Conservation (phyloP, 192 early-diverging fungal species). For the Gaertneriomyces sp. region DNA sequence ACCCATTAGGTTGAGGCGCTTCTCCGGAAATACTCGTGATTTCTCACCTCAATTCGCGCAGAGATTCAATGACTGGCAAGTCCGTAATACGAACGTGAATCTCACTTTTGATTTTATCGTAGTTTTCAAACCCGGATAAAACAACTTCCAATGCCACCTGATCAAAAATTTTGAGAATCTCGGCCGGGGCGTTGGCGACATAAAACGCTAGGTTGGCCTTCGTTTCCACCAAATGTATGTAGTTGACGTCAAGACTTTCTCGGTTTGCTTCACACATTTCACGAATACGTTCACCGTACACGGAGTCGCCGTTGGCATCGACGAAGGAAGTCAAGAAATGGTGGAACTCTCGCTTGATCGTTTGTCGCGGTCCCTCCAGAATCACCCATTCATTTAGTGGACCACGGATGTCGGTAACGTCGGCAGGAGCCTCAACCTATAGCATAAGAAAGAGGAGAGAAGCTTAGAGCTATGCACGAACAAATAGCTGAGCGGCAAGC, state of each 20-base stretch:
- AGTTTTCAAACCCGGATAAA: constrained; percentile 81
- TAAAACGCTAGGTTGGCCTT: constrained; percentile 86
- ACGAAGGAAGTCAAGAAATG: constrained; percentile 83
- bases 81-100: constrained; percentile 93
- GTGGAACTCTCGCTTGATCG: constrained; percentile 82
- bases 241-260: constrained; percentile 85
- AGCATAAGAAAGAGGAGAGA: not conserved
- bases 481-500: constrained; percentile 31
- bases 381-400: constrained; percentile 80
- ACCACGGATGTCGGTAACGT: constrained; percentile 80
- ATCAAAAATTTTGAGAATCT: constrained; percentile 89
- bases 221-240: constrained; percentile 72
- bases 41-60: constrained; percentile 73
- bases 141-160: constrained; percentile 89
- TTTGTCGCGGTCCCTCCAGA: constrained; percentile 76
- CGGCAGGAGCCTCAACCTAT: constrained; percentile 57
- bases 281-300: constrained; percentile 90
- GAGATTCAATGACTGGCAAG: constrained; percentile 74
- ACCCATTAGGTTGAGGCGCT: not conserved
- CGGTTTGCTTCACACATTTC: constrained; percentile 82
- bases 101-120: constrained; percentile 85
- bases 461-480: not conserved
- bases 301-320: constrained; percentile 80
- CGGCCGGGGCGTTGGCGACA: constrained; percentile 80
- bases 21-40: not conserved